Evolutionary conservation across 768 basidiomycete genomes (phyloP).

Genomic region (Erythrobasidium yunnanense): DNA sequence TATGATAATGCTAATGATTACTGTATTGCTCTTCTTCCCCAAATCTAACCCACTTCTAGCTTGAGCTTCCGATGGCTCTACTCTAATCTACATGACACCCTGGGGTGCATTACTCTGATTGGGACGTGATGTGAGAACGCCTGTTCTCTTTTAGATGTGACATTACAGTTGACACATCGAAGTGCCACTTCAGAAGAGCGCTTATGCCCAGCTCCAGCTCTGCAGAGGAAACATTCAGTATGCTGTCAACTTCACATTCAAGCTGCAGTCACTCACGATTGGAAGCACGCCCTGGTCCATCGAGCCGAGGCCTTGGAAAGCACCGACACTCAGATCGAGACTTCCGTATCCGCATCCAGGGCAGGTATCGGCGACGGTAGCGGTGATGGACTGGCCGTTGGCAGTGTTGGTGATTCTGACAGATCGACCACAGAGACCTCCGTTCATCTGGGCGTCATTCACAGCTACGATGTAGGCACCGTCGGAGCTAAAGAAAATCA

Average conservation of each 20-base stretch:
- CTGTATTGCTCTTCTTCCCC: too few relatives aligned
- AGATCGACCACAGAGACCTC: slow-evolving; percentile 55
- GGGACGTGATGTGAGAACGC: not conserved
- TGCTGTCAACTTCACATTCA: too few relatives aligned
- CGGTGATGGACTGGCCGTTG: slow-evolving; percentile 53
- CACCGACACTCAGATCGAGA: slow-evolving; percentile 49
- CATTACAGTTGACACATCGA: too few relatives aligned
- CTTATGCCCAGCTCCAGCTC: slow-evolving; percentile 23
- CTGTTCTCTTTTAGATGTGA: too few relatives aligned
- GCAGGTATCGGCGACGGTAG: slow-evolving; percentile 53
- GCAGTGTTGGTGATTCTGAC: slow-evolving; percentile 56
- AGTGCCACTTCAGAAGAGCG: too few relatives aligned
- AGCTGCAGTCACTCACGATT: slow-evolving; percentile 44
- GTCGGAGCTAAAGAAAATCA: slow-evolving; percentile 55
- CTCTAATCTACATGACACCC: not conserved
- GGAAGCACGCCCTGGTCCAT: slow-evolving; percentile 50
- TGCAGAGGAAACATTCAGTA: too few relatives aligned
- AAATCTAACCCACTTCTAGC: too few relatives aligned
- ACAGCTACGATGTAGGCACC: slow-evolving; percentile 43
- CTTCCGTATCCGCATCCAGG: slow-evolving; percentile 6
- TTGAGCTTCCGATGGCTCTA: too few relatives aligned
- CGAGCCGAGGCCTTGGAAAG: slow-evolving; percentile 54
- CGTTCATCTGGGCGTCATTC: slow-evolving; percentile 52
- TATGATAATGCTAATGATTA: too few relatives aligned
- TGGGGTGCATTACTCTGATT: too few relatives aligned